Conservation (phyloP, 2,329 filamentous ascomycete genomes). For the Talaromyces sp. region DNA sequence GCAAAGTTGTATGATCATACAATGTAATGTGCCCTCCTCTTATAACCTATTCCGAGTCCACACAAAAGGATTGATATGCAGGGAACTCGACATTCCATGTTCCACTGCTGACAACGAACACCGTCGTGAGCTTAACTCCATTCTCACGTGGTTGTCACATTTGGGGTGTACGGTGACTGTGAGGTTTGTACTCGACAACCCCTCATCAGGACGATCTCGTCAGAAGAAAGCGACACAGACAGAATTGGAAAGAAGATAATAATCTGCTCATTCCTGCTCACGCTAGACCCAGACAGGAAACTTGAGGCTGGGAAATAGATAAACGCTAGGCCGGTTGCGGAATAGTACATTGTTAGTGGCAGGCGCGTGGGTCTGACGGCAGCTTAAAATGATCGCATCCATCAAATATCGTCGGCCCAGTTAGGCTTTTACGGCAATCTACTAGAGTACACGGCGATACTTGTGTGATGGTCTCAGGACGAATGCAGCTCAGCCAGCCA, state of each 20-base stretch:
- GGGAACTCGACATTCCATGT: not conserved
- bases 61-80: not conserved
- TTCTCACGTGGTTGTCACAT: not conserved
- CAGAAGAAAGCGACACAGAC: not conserved
- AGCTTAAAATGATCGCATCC: constrained; percentile 4
- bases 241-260: not conserved
- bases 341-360: not conserved
- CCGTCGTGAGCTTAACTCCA: not conserved
- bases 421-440: too few species aligned
- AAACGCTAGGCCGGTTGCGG: not conserved
- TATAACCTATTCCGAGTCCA: not conserved
- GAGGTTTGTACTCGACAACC: not conserved
- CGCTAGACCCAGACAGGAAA: constrained; percentile 3
- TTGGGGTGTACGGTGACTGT: not conserved
- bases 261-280: constrained; percentile 35
- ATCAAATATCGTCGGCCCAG: not conserved
- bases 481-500: not conserved
- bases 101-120: not conserved
- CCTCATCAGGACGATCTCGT: not conserved
- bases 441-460: too few species aligned
- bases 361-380: not conserved
- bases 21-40: not conserved
- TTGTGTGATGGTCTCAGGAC: too few species aligned
- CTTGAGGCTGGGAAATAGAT: not conserved
- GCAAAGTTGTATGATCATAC: not conserved